Base-by-base conservation (phyloP, 1,139 yeast genomes). In the Pichia terricola region DNA sequence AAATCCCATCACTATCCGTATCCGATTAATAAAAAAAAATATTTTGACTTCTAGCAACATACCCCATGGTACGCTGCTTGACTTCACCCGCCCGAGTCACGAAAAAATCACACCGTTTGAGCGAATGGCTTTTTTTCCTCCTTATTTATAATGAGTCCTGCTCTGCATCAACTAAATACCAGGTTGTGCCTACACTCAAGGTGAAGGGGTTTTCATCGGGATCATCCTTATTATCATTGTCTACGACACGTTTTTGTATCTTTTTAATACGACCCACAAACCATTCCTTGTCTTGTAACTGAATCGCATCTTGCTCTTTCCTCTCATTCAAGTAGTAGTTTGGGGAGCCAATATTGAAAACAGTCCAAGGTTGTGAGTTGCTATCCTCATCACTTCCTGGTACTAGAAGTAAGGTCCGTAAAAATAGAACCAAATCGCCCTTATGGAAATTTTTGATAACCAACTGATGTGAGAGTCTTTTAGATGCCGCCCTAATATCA, bases 301-400 rank as follows among this genome's bases (percentile, higher is more conserved):
- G 55, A 16, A 52, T 50, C 38, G 49, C 46, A 22, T 43, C 42
- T 6, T 43, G 43, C 5, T 34, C 26, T 5, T 53, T 52, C 44
- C 55, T 53, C 36, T 68, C 69, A 45, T 76, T 72, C 53, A 85
- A 65, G 55, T 83, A 80, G 57, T 73, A 82, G 58, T 84, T 89
- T 0, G 91, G 89, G 0, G 88, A 81, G 0, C 87, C 91, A 40
- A 81, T 73, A 54, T 84, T 84, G 65, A 85, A 85, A 0, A 91
- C 91, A 0, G 94, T 91, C 94, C 95, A 85, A 3, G 89, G 85
- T 49, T 38, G 9, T 33, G 43, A 3, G 32, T 40, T 7, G 35
- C 11, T 22, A 6, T 34, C 8, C 16, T 11, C 7, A 34, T 7
- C 35, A 34, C 10, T 37, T 35, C 2, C 43, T 28, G 25, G 43